Percentiles rank a stretch among this genome's conserved stretches.
phyloP scores from a whole-genome alignment of 108 stramenopile genomes.

The Skeletonema costatum region DNA sequence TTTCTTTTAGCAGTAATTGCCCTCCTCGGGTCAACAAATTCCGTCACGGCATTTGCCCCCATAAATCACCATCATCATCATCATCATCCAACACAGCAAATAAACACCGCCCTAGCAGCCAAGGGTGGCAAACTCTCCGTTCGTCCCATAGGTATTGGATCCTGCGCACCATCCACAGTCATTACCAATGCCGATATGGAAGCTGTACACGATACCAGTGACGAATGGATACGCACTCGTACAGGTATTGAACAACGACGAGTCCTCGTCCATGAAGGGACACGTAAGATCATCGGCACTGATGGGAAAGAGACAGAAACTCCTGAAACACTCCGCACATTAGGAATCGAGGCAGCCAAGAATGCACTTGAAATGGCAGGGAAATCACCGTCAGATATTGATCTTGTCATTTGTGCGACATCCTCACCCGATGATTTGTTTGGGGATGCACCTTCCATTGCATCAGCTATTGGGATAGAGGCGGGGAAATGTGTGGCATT shows the following conservation, averaged over 20 bases:
- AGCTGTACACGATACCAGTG: conserved; percentile 90
- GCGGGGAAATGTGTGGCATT: conserved; percentile 79
- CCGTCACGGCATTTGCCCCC: background rate
- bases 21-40: background rate
- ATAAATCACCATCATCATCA: background rate
- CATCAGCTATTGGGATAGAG: conserved; percentile 76
- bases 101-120: conserved; percentile 13
- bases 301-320: background rate
- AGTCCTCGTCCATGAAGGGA: conserved; percentile 61
- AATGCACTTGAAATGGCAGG: conserved; percentile 83
- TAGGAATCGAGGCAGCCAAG: conserved; percentile 59
- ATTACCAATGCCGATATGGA: conserved; percentile 91
- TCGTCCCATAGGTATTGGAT: conserved; percentile 88
- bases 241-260: conserved; percentile 90
- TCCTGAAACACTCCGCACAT: conserved; percentile 49
- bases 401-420: conserved; percentile 91
- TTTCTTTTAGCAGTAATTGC: background rate
- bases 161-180: conserved; percentile 67
- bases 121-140: conserved; percentile 52
- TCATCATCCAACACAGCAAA: background rate
- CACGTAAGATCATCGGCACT: conserved; percentile 2
- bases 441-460: conserved; percentile 92
- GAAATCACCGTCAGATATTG: conserved; percentile 72
- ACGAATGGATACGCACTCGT: conserved; percentile 96
- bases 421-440: conserved; percentile 95